These are phyloP conservation scores for Tausonia pullulans DNA, from an alignment of 1,284 basidiomycete species.

Conservation along the genomic window DNA sequence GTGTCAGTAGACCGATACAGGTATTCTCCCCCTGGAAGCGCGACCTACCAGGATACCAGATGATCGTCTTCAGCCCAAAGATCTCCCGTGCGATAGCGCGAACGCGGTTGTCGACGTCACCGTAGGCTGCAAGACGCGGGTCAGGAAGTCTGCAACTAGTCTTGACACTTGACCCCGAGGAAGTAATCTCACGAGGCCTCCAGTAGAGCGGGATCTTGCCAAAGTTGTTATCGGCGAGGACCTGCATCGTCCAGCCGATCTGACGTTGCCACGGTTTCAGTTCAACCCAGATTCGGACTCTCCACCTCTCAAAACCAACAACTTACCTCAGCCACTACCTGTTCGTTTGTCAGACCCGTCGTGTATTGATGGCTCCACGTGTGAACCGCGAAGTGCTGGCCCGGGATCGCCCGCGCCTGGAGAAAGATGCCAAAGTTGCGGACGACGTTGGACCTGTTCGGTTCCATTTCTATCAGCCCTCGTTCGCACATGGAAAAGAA, in stretches of 20 bases:
- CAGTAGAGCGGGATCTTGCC: slow-evolving; percentile 59
- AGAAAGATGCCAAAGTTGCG: slow-evolving; percentile 13
- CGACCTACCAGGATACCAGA: slow-evolving; percentile 32
- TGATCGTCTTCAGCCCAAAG: slow-evolving; percentile 33
- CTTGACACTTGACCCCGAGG: background rate
- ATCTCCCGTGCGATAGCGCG: slow-evolving; percentile 31
- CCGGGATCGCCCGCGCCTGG: slow-evolving; percentile 16
- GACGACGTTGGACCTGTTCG: background rate
- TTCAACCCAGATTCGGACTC: too few relatives aligned
- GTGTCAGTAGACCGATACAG: too few relatives aligned
- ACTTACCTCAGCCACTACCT: slow-evolving; percentile 50
- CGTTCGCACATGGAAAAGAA: background rate
- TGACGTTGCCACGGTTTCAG: too few relatives aligned
- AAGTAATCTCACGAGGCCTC: too few relatives aligned
- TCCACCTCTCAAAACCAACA: too few relatives aligned
- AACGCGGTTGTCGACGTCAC: slow-evolving; percentile 62
- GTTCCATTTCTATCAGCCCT: background rate
- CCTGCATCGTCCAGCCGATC: slow-evolving; percentile 67
- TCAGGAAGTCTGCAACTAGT: slow-evolving; percentile 24
- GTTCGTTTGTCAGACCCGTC: slow-evolving; percentile 59
- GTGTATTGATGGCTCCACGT: slow-evolving; percentile 68
- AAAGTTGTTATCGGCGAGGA: slow-evolving; percentile 69
- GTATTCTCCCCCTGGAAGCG: too few relatives aligned
- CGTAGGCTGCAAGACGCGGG: slow-evolving; percentile 52
- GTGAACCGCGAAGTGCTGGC: slow-evolving; percentile 22